Base-by-base conservation (phyloP, 192 early-diverging fungal genomes). In the Funneliformis geosporum region DNA sequence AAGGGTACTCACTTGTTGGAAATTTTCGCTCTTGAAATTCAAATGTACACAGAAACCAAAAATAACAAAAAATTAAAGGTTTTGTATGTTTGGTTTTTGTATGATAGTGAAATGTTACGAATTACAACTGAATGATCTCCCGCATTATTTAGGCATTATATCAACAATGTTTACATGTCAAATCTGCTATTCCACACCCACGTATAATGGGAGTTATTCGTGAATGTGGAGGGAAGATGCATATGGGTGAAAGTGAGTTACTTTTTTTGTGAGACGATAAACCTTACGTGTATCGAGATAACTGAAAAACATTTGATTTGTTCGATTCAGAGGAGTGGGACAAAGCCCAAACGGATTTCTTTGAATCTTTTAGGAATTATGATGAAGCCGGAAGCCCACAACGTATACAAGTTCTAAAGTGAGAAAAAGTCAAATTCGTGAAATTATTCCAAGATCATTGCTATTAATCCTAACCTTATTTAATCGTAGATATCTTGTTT, bases 161-260 rank as follows among this genome's bases (percentile, higher is more conserved):
- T 80, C 91, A 96, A 80, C 93, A 96, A 82, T 97, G 95, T 80
- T 81, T 96, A 21, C 83, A 87, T 28, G 92, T 99, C 62, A 94
- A 94, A 84, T 96, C 95, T 8, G 97, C 96, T 10, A 97, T 99
- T 55, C 95, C 97, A 7, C 96, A 97, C 80, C 97, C 97, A 60
- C 88, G 95, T 28, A 96, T 97, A 85, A 96, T 97, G 95, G 97
- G 96, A 46, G 92, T 97, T 33, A 98, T 99, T 82, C 91, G 94
- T 62, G 96, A 98, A 87, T 97, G 95, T 81, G 97, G 96, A 40
- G 97, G 97, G 28, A 99, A 98, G 80, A 97, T 99, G 95, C 94
- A 96, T 83, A 98, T 99, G 96, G 87, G 87, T 68, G 97, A 99
- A 87, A 91, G 90, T 87, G 90, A 84, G 87, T 79, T 38, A 40